Base-by-base conservation (phyloP, 2,329 filamentous ascomycete species). In the Fusarium nurragi region DNA sequence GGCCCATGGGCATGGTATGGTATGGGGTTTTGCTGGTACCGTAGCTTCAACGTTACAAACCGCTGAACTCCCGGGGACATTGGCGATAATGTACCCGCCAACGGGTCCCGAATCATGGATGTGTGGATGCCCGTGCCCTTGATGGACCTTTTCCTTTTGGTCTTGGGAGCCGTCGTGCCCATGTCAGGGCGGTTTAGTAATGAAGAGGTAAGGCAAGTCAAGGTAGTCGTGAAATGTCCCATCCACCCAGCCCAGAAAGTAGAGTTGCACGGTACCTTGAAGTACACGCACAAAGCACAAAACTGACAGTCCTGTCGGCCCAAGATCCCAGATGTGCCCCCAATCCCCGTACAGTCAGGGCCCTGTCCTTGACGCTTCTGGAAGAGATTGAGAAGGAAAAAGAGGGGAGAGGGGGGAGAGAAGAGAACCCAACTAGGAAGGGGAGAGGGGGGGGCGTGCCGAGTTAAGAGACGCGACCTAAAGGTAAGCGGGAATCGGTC, bases 31-130 rank as follows among this genome's bases (percentile, higher is more conserved):
- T 18, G 49, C 34, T 53, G 56, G 64, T 36, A 64, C 58, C 59
- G 66, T 50, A 59, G 64, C 65, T 68, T 70, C 60, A 58, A 67
- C 36, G 57, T 67, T 64, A 67, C 69, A 65, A 68, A 69, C 34
- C 60, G 63, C 46, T 47, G 54, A 47, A 38, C 50, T 54, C 55
- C 55, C 44, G 53, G 67, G 69, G 68, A 70, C 46, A 62, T 62
- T 71, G 60, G 51, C 54, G 69, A 70, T 70, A 63, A 71, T 65
- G 69, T 71, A 71, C 69, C 68, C 53, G 62, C 51, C 64, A 57
- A 59, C 61, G 46, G 53, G 61, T 32, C 50, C 61, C 51, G 56
- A 54, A 50, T 43, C 53, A 61, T 59, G 47, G 43, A 56, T 47
- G 28, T 44, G 53, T 47, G 46, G 50, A 59, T 58, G 55, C 46